Conservation (phyloP, 1,139 yeast species). For the Entelexis sorbosivorans region DNA sequence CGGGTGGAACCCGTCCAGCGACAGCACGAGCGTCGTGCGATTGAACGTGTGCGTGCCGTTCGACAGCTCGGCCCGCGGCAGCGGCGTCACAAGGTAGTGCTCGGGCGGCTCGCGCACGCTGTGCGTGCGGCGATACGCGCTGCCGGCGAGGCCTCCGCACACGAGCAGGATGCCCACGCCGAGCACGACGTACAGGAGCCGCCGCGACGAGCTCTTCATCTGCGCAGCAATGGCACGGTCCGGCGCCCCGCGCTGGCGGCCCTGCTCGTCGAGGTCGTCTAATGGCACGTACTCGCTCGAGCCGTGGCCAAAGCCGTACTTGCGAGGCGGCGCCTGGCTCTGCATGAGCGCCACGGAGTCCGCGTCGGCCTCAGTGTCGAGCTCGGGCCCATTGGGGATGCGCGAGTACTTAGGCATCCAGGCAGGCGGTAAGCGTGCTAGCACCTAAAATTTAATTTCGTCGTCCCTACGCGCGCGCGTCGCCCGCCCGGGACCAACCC, state of each 20-base stretch:
- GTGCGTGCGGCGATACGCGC: background rate
- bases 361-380: constrained; percentile 17
- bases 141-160: constrained; percentile 1
- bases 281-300: constrained; percentile 17
- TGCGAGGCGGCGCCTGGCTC: constrained; percentile 19
- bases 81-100: constrained; percentile 11
- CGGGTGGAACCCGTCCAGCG: constrained; percentile 86
- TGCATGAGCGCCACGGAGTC: constrained; percentile 21
- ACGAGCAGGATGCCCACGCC: constrained; percentile 9
- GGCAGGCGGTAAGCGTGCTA: too few relatives aligned
- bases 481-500: too few relatives aligned
- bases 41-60: constrained; percentile 67
- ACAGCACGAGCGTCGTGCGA: constrained; percentile 67
- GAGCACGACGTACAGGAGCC: constrained; percentile 8
- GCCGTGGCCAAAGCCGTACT: constrained; percentile 12
- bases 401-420: constrained; percentile 7
- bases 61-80: constrained; percentile 26
- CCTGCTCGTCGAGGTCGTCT: constrained; percentile 18
- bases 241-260: background rate
- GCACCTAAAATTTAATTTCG: too few relatives aligned
- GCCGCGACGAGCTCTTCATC: constrained; percentile 8
- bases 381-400: background rate
- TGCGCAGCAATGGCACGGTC: constrained; percentile 3
- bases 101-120: background rate
- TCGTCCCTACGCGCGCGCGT: too few relatives aligned